Evolutionary conservation across 2,329 filamentous ascomycete species (phyloP), one percentile per base, ranked within the genome.

Genomic region (Ophiocordyceps unilateralis): DNA sequence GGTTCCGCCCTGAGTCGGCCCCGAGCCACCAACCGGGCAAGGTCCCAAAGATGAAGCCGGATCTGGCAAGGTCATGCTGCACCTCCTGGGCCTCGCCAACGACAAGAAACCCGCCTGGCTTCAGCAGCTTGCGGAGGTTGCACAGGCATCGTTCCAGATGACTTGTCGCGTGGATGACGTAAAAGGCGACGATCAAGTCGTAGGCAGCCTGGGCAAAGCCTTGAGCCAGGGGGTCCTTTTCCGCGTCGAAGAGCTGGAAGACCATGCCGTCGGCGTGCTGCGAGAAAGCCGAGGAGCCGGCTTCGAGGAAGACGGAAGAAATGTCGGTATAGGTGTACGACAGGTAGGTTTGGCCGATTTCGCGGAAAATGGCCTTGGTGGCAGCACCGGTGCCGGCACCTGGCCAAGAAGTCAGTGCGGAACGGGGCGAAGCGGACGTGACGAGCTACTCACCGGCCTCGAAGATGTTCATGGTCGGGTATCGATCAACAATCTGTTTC

Each of bases 261-360:
- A 41, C 17, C 39, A 49, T 49, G 2, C 22, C 34, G 2, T 41
- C 44, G 4, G 20, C 3, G 23, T 53, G 50, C 2, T 44, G 32
- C 1, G 48, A 40, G 17, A 66, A 58, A 5, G 43, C 46, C 22
- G 57, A 51, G 17, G 52, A 46, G 0, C 59, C 61, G 1, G 50
- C 45, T 7, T 58, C 55, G 39, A 69, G 66, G 53, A 64, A 64
- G 10, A 52, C 56, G 3, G 53, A 43, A 0, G 60, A 60, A 5
- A 67, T 57, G 42, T 69, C 66, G 0, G 67, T 68, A 49, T 54
- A 70, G 0, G 60, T 64, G 48, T 68, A 70, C 1, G 55, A 41
- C 19, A 36, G 14, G 39, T 62, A 64, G 3, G 45, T 9, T 15
- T 48, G 12, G 1, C 51, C 56, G 12, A 67, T 46, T 4, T 42